Conservation (phyloP, 805 yeast species). For the Komagataella phaffii region DNA sequence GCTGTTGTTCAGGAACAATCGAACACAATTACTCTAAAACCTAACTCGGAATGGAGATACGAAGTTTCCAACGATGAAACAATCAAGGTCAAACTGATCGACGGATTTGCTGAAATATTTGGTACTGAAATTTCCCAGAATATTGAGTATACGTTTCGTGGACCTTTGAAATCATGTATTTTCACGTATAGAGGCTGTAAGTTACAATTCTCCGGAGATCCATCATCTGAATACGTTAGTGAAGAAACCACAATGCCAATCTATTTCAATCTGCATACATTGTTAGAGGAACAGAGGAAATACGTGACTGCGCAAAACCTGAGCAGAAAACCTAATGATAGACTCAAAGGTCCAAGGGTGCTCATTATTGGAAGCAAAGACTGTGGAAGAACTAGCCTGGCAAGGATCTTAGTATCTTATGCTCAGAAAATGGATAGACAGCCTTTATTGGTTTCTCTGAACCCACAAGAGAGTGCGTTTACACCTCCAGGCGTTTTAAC, state of each 20-base stretch:
- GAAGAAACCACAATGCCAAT: constrained; percentile 58
- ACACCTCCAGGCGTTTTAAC: constrained; percentile 69
- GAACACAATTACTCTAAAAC: constrained; percentile 9
- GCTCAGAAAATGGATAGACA: constrained; percentile 54
- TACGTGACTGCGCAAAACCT: constrained; percentile 11
- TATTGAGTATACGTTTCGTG: constrained; percentile 42
- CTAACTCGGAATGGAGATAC: constrained; percentile 60
- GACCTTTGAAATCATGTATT: constrained; percentile 36
- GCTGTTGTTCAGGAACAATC: not conserved
- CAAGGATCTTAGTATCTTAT: constrained; percentile 59
- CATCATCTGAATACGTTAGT: constrained; percentile 45
- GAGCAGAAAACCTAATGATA: constrained; percentile 3
- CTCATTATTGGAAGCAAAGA: constrained; percentile 60
- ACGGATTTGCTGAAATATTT: constrained; percentile 79
- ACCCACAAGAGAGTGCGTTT: constrained; percentile 45
- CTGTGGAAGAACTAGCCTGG: constrained; percentile 70
- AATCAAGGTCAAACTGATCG: constrained; percentile 33
- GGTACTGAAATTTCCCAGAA: constrained; percentile 86
- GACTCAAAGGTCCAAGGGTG: constrained; percentile 30
- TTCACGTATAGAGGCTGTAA: constrained; percentile 56
- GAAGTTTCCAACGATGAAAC: constrained; percentile 42
- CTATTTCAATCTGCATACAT: constrained; percentile 61
- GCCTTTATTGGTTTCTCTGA: constrained; percentile 69
- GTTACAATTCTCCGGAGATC: constrained; percentile 32
- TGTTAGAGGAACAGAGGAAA: constrained; percentile 43